phyloP scores from a whole-genome alignment of 75 land plant genomes.

The Pinus albicaulis region DNA sequence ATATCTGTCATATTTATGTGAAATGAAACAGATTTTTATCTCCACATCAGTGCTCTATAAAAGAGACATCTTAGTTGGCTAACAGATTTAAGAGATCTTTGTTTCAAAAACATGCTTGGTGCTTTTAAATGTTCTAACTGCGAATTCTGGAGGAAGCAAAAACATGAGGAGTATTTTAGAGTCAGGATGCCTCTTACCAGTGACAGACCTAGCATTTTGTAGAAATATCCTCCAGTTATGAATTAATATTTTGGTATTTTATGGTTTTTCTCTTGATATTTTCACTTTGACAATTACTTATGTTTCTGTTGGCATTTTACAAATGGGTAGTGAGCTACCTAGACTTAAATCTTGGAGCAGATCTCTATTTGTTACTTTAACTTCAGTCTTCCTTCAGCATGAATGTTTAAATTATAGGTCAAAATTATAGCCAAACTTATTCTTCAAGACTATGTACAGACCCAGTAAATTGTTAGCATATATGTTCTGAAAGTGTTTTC shows the following conservation, averaged over 20 bases:
- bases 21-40: neutral
- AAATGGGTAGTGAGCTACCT: neutral
- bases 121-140: neutral
- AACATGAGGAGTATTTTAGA: neutral
- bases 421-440: too few relatives aligned
- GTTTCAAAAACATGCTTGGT: neutral
- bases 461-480: too few relatives aligned
- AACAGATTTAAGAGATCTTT: neutral
- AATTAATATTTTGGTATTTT: neutral
- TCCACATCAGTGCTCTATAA: neutral
- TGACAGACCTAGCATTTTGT: neutral
- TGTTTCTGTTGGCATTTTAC: neutral
- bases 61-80: neutral
- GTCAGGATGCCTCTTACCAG: neutral
- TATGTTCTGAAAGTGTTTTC: too few relatives aligned
- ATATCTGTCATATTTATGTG: too few relatives aligned
- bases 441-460: too few relatives aligned
- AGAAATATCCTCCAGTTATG: neutral
- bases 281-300: neutral
- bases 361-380: too few relatives aligned
- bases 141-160: neutral
- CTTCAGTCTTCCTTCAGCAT: too few relatives aligned
- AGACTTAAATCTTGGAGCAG: neutral
- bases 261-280: neutral
- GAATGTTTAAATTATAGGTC: too few relatives aligned